phyloP scores from a whole-genome alignment of 2,329 filamentous ascomycete genomes.

The Sordariomycetes sp. region DNA sequence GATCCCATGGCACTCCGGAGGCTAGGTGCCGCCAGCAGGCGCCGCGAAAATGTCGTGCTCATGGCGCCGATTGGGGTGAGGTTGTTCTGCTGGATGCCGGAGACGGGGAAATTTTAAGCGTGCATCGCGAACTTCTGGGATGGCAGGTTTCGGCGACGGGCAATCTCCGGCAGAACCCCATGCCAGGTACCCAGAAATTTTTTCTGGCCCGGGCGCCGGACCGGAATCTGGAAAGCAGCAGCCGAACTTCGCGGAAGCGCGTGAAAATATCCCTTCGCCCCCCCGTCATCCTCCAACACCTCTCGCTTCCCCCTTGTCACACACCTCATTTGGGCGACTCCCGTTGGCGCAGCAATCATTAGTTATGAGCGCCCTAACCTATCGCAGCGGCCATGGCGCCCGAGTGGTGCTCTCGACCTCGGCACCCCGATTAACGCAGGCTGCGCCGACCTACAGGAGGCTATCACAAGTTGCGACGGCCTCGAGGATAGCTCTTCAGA shows the following conservation, averaged over 20 bases:
- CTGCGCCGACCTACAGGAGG: conserved; percentile 36
- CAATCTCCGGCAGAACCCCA: conserved; percentile 4
- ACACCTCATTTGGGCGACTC: neutral
- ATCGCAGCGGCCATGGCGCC: conserved; percentile 2
- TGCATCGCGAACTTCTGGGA: neutral
- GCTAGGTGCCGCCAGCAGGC: conserved; percentile 6
- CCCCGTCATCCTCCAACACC: neutral
- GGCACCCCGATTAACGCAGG: conserved; percentile 14
- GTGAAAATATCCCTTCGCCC: neutral
- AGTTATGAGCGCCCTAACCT: conserved; percentile 2
- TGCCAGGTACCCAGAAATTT: conserved; percentile 2
- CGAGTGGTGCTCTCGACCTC: conserved; percentile 5
- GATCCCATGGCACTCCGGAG: conserved; percentile 3
- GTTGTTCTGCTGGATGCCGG: neutral
- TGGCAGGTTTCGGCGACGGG: neutral
- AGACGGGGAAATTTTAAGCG: neutral
- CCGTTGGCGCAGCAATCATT: neutral
- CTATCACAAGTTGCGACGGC: conserved; percentile 24
- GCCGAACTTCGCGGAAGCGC: neutral
- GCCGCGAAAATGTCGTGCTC: conserved; percentile 7
- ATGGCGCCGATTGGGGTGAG: conserved; percentile 2
- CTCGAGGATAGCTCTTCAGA: conserved; percentile 7
- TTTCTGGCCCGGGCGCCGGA: conserved; percentile 1
- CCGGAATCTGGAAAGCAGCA: neutral
- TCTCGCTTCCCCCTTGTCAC: neutral